phyloP scores from a whole-genome alignment of 441 rosid genomes.

The Erodium trifolium region DNA sequence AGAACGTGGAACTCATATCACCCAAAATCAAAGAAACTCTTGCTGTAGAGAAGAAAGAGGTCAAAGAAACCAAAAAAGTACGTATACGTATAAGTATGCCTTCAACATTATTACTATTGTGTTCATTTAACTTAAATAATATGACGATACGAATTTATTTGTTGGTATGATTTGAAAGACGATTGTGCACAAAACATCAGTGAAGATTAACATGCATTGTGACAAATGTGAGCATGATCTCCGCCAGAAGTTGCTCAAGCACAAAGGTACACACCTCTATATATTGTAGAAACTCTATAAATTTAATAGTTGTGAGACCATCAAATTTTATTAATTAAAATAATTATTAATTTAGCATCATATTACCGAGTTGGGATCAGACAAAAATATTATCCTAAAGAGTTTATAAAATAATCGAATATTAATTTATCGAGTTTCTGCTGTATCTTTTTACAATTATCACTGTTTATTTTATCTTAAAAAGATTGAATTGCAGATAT shows the following conservation, averaged over 20 bases:
- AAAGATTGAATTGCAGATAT: constrained; percentile 33
- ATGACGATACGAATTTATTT: not conserved
- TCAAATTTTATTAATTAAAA: no score
- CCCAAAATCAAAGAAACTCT: constrained; percentile 33
- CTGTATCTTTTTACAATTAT: no score
- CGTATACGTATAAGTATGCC: not conserved
- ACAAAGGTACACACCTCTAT: constrained; percentile 34
- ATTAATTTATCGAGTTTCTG: no score
- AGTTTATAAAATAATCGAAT: no score
- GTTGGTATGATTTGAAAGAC: constrained; percentile 22
- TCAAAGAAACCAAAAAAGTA: constrained; percentile 43
- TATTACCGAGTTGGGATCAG: no score
- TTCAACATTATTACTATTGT: not conserved
- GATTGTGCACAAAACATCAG: constrained; percentile 32
- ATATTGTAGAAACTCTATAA: no score
- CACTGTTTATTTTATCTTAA: no score
- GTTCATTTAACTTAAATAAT: no score
- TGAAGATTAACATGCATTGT: constrained; percentile 69
- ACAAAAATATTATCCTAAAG: no score
- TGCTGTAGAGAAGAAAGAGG: constrained; percentile 22
- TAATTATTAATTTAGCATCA: no score
- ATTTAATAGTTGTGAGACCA: no score
- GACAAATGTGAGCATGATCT: constrained; percentile 57
- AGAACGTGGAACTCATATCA: constrained; percentile 55
- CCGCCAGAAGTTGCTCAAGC: constrained; percentile 39